A percentile compares a stretch with the other conserved stretches of the same genome.
Conservation (phyloP, 805 yeast species). For the Debaryomyces hansenii region DNA sequence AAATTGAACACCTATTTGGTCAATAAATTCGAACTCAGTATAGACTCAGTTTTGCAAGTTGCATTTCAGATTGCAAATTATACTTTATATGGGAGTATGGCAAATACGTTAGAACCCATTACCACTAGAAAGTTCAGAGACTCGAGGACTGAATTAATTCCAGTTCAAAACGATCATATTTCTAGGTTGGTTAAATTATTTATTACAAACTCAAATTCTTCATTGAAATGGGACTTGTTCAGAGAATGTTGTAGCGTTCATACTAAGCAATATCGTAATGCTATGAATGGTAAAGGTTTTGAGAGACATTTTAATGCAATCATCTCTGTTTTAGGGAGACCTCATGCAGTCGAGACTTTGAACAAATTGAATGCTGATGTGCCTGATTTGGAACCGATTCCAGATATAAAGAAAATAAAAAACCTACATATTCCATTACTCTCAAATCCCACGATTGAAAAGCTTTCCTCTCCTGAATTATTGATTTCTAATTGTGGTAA, state of each 20-base stretch:
- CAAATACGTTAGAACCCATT: slow-evolving; percentile 54
- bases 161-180: slow-evolving; percentile 58
- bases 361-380: slow-evolving; percentile 36
- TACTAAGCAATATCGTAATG: slow-evolving; percentile 45
- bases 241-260: slow-evolving; percentile 54
- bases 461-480: slow-evolving; percentile 35
- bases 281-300: slow-evolving; percentile 66
- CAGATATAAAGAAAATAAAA: slow-evolving; percentile 14
- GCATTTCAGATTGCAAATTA: slow-evolving; percentile 54
- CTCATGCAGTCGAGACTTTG: slow-evolving; percentile 34
- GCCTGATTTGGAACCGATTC: slow-evolving; percentile 37
- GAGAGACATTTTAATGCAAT: slow-evolving; percentile 72
- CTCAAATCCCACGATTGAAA: slow-evolving; percentile 33
- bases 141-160: slow-evolving; percentile 68
- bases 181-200: slow-evolving; percentile 58
- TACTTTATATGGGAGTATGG: slow-evolving; percentile 53
- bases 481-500: slow-evolving; percentile 87
- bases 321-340: slow-evolving; percentile 53
- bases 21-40: slow-evolving; percentile 40
- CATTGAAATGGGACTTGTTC: slow-evolving; percentile 51
- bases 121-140: slow-evolving; percentile 69
- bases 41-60: slow-evolving; percentile 54
- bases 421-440: slow-evolving; percentile 28
- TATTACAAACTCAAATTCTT: slow-evolving; percentile 52
- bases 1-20: slow-evolving; percentile 37